phyloP scores from a whole-genome alignment of 805 yeast genomes.

The Schwanniomyces sp. region DNA sequence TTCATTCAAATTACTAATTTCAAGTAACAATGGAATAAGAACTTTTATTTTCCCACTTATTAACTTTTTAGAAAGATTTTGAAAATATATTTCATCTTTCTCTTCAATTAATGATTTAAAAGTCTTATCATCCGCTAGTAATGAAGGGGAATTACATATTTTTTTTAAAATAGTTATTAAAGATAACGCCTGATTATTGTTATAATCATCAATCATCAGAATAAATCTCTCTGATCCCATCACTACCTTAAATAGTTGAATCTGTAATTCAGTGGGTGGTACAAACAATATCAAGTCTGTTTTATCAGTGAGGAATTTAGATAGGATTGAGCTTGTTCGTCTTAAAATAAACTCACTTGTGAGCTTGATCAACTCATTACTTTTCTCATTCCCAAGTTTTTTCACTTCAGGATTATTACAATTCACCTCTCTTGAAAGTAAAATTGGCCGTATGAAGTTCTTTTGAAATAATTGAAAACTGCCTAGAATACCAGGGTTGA shows the following conservation, averaged over 20 bases:
- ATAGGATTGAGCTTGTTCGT: constrained; percentile 60
- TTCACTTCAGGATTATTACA: constrained; percentile 51
- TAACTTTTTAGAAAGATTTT: constrained; percentile 6
- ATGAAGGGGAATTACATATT: constrained; percentile 77
- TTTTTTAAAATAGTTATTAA: constrained; percentile 76
- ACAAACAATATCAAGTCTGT: constrained; percentile 78
- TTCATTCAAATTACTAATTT: constrained; percentile 50
- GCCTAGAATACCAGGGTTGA: constrained; percentile 84
- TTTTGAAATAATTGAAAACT: constrained; percentile 56
- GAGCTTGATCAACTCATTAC: constrained; percentile 60
- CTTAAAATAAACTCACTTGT: constrained; percentile 72
- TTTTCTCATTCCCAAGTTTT: constrained; percentile 57
- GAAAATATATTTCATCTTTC: constrained; percentile 24
- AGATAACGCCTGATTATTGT: constrained; percentile 51
- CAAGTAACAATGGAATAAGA: constrained; percentile 54
- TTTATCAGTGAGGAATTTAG: constrained; percentile 65
- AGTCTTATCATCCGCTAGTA: constrained; percentile 52
- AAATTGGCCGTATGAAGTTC: constrained; percentile 67
- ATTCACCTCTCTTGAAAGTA: constrained; percentile 62
- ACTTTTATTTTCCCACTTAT: constrained; percentile 66
- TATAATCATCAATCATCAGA: constrained; percentile 23
- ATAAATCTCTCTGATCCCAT: constrained; percentile 35
- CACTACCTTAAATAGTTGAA: constrained; percentile 53
- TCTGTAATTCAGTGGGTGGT: constrained; percentile 68
- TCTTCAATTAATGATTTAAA: constrained; percentile 20